Evolutionary conservation across 306 rosid genomes (phyloP), one percentile per base, ranked within the genome.

Genomic region (Senna siamea): DNA sequence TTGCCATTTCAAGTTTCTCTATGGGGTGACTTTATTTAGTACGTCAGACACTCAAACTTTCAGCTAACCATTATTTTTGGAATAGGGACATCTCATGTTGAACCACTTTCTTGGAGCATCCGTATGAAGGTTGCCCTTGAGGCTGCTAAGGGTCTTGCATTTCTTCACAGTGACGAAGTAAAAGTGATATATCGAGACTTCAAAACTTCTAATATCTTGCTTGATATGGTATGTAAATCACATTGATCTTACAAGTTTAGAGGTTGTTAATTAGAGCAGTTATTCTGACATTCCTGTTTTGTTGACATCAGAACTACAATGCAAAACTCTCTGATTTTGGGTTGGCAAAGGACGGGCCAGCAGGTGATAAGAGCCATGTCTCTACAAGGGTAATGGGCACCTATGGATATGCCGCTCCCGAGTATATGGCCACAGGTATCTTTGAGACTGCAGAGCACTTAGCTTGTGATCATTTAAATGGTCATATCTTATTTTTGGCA

Each of bases 301-400:
- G 58, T 73, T 78, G 32, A 57, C 55, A 50, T 74, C 92, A 95
- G 99, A 73, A 76, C 59, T 90, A 81, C 60, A 83, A 79, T 72
- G 98, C 96, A 41, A 90, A 92, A 66, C 98, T 95, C 52, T 95
- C 98, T 12, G 99, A 95, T 79, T 95, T 95, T 61, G 99, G 99
- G 48, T 86, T 95, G 87, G 99, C 99, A 46, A 95, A 90, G 85
- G 99, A 92, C 44, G 99, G 97, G 56, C 99, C 99, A 4, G 88
- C 81, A 2, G 97, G 87, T 58, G 97, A 87, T 84, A 78, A 38
- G 74, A 95, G 99, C 78, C 83, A 95, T 66, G 99, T 95, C 83
- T 92, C 99, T 75, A 95, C 99, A 13, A 73, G 99, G 84, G 89
- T 95, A 40, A 95, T 95, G 99, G 99, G 99, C 63, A 95, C 99